Percentiles rank a stretch among this genome's conserved stretches.
phyloP scores from a whole-genome alignment of 2,329 filamentous ascomycete genomes.

The Graphiopsis chlorocephala region DNA sequence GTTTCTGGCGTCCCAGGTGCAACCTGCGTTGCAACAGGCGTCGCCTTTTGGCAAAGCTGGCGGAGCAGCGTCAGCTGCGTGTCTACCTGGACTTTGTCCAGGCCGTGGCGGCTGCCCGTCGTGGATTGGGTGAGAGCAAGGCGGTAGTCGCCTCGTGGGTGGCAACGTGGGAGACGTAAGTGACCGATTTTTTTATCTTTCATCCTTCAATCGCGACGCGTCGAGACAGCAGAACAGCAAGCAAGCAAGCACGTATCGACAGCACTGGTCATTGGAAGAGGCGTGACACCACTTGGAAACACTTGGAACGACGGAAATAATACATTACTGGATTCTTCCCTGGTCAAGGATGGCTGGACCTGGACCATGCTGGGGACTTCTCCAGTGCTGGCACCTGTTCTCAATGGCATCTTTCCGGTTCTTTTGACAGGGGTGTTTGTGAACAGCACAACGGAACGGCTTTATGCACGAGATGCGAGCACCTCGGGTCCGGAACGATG shows the following conservation, averaged over 20 bases:
- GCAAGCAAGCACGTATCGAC: not conserved
- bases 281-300: not conserved
- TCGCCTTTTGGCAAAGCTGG: not conserved
- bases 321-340: not conserved
- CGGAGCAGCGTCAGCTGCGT: not conserved
- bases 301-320: not conserved
- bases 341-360: not conserved
- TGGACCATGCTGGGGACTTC: not conserved
- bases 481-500: constrained; percentile 9
- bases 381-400: not conserved
- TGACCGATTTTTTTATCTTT: not conserved
- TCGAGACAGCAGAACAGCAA: not conserved
- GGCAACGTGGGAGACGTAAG: not conserved
- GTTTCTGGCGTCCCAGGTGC: no score
- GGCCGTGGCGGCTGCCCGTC: no score
- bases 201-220: not conserved
- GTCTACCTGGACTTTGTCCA: not conserved
- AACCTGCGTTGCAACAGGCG: no score
- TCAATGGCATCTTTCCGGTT: not conserved
- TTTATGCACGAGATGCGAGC: not conserved
- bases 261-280: not conserved
- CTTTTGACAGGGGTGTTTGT: not conserved
- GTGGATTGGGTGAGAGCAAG: not conserved
- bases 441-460: not conserved
- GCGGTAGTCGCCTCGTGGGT: no score